Percentiles rank a stretch among this genome's conserved stretches.
Conservation (phyloP, 208 protist genomes). For the Trypanosoma lewisi region DNA sequence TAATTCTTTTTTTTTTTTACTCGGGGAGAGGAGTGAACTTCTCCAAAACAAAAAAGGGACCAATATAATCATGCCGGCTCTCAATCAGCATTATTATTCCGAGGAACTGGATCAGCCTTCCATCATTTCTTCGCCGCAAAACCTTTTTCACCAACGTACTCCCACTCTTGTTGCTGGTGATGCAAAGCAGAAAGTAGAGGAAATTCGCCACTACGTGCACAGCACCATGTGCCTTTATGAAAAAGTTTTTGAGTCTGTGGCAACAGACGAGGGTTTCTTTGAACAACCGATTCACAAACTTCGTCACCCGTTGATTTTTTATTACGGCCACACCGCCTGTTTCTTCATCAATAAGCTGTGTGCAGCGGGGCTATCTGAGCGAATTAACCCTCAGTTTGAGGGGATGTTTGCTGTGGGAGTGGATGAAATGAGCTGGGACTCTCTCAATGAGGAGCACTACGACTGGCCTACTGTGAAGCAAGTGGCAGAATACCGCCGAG, state of each 20-base stretch:
- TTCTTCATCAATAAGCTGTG: conserved; percentile 97
- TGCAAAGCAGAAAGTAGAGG: conserved; percentile 59
- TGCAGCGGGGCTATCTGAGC: conserved; percentile 74
- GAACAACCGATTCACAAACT: conserved; percentile 89
- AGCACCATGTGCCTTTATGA: conserved; percentile 85
- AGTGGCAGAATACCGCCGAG: conserved; percentile 86
- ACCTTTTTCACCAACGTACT: conserved; percentile 60
- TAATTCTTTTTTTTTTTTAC: no score
- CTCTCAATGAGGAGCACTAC: conserved; percentile 89
- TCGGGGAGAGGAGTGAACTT: no score
- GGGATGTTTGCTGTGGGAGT: conserved; percentile 95
- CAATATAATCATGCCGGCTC: no score
- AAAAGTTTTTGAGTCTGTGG: conserved; percentile 80
- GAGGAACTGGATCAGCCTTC: conserved; percentile 47
- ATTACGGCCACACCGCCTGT: conserved; percentile 94
- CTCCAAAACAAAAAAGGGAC: no score
- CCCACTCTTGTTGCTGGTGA: conserved; percentile 57
- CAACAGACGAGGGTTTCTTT: conserved; percentile 81
- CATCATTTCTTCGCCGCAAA: conserved; percentile 35
- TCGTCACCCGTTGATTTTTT: conserved; percentile 96
- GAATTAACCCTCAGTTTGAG: conserved; percentile 87
- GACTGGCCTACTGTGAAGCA: conserved; percentile 85
- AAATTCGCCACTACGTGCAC: conserved; percentile 89
- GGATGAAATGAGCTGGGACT: conserved; percentile 98
- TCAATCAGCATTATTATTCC: conserved; percentile 48